Evolutionary conservation across 495 filamentous ascomycete genomes (phyloP).

Genomic region (Podospora pseudoanserina): DNA sequence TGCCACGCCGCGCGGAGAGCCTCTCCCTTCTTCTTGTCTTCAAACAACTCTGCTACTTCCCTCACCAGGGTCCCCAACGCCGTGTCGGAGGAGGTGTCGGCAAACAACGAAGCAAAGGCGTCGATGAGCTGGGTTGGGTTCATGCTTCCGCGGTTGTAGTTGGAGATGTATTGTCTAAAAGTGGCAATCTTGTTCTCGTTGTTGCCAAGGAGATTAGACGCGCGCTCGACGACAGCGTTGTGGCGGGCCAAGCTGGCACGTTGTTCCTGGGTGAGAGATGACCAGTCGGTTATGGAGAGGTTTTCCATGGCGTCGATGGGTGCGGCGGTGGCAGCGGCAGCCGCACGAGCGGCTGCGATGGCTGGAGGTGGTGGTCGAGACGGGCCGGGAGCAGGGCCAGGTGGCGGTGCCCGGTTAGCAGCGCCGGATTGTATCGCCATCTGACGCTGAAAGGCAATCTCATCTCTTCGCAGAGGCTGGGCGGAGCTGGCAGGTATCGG

Average conservation of each 20-base stretch:
- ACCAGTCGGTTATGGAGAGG: slow-evolving; percentile 39
- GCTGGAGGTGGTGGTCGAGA: slow-evolving; percentile 30
- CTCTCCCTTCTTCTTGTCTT: slow-evolving; percentile 69
- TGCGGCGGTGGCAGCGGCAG: slow-evolving; percentile 23
- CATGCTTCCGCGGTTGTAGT: slow-evolving; percentile 63
- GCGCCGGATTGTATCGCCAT: slow-evolving; percentile 60
- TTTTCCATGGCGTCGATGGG: slow-evolving; percentile 36
- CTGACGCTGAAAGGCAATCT: slow-evolving; percentile 88
- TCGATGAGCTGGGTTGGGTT: slow-evolving; percentile 75
- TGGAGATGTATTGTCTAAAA: slow-evolving; percentile 75
- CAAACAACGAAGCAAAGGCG: slow-evolving; percentile 71
- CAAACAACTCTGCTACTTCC: slow-evolving; percentile 90
- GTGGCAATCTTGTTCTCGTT: slow-evolving; percentile 65
- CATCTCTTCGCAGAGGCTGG: slow-evolving; percentile 77
- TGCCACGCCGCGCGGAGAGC: slow-evolving; percentile 79
- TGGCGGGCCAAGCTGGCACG: slow-evolving; percentile 75
- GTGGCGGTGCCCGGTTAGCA: background rate
- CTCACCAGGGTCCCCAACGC: slow-evolving; percentile 87
- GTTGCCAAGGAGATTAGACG: slow-evolving; percentile 71
- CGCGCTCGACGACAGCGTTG: slow-evolving; percentile 78
- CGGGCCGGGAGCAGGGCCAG: slow-evolving; percentile 26
- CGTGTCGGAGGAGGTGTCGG: slow-evolving; percentile 64
- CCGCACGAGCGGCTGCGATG: slow-evolving; percentile 5
- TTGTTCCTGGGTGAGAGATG: slow-evolving; percentile 62
- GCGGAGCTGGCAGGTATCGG: slow-evolving; percentile 72